phyloP scores from a whole-genome alignment of 2,329 filamentous ascomycete species.

The Talaromyces marneffei region DNA sequence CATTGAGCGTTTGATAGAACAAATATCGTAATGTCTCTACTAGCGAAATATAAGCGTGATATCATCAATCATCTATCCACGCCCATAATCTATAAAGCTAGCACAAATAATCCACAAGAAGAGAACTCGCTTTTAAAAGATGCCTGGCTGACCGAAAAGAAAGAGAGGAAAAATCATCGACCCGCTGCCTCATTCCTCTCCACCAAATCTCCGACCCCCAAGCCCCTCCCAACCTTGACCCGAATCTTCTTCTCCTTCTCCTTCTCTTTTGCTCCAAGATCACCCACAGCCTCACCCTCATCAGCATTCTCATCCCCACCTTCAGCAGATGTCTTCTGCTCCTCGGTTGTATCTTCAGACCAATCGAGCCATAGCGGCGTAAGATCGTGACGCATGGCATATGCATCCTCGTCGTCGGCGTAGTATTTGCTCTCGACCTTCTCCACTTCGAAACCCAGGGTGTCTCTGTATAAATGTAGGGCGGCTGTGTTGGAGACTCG shows the following conservation, averaged over 20 bases:
- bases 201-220: constrained; percentile 65
- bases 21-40: neutral
- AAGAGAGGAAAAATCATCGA: constrained; percentile 3
- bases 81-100: neutral
- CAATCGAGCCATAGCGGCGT: constrained; percentile 41
- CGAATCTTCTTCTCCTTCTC: constrained; percentile 66
- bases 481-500: constrained; percentile 90
- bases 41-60: constrained; percentile 1
- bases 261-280: constrained; percentile 49
- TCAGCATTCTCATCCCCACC: constrained; percentile 38
- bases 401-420: constrained; percentile 94
- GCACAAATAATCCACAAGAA: neutral
- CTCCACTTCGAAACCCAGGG: constrained; percentile 79
- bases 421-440: constrained; percentile 59
- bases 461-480: constrained; percentile 86
- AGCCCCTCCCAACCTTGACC: constrained; percentile 72
- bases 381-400: constrained; percentile 86
- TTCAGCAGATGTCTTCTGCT: constrained; percentile 22
- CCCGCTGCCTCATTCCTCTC: constrained; percentile 41
- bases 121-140: neutral
- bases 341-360: constrained; percentile 43
- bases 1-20: neutral
- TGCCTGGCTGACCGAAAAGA: neutral
- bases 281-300: constrained; percentile 66
- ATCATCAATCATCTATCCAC: neutral